Percentiles rank a stretch among this genome's conserved stretches.
phyloP scores from a whole-genome alignment of 2,329 filamentous ascomycete genomes.

The Colletotrichum aenigma region DNA sequence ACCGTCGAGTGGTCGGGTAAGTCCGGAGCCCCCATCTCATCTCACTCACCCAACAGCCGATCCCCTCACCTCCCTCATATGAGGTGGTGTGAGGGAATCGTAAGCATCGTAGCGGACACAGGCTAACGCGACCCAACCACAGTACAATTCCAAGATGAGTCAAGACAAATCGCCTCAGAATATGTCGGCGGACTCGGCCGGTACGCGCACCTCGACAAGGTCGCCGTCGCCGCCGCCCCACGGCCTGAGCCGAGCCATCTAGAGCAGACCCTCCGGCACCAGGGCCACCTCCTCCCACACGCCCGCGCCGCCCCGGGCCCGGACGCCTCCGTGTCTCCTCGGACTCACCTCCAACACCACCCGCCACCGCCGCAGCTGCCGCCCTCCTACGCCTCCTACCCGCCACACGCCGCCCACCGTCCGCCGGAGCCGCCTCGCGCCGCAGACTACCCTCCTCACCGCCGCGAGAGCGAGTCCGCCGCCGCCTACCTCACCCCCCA shows the following conservation, averaged over 20 bases:
- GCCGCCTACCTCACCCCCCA: slow-evolving; percentile 26
- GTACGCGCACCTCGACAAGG: slow-evolving; percentile 63
- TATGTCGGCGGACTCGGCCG: slow-evolving; percentile 79
- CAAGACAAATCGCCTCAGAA: slow-evolving; percentile 86
- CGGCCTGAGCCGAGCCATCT: slow-evolving; percentile 26
- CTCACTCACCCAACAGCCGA: not conserved
- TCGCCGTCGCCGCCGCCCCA: slow-evolving; percentile 24
- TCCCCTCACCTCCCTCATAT: not conserved
- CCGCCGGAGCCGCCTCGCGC: not conserved
- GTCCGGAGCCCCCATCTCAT: slow-evolving; percentile 21
- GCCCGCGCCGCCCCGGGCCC: not conserved
- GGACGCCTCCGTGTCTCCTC: slow-evolving; percentile 6
- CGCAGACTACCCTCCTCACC: slow-evolving; percentile 14
- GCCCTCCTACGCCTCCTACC: slow-evolving; percentile 5
- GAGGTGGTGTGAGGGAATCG: not conserved
- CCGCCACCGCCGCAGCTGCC: not conserved
- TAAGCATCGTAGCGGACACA: not conserved
- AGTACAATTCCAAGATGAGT: slow-evolving; percentile 88
- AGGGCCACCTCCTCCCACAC: slow-evolving; percentile 20
- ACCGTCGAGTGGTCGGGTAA: slow-evolving; percentile 69
- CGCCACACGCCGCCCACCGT: not conserved
- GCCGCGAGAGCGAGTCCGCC: slow-evolving; percentile 10
- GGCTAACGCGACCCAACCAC: accelerated
- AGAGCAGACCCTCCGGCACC: slow-evolving; percentile 29
- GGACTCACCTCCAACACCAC: slow-evolving; percentile 4